Evolutionary conservation across 1,284 basidiomycete genomes (phyloP).

Genomic region (Boletus sp.): DNA sequence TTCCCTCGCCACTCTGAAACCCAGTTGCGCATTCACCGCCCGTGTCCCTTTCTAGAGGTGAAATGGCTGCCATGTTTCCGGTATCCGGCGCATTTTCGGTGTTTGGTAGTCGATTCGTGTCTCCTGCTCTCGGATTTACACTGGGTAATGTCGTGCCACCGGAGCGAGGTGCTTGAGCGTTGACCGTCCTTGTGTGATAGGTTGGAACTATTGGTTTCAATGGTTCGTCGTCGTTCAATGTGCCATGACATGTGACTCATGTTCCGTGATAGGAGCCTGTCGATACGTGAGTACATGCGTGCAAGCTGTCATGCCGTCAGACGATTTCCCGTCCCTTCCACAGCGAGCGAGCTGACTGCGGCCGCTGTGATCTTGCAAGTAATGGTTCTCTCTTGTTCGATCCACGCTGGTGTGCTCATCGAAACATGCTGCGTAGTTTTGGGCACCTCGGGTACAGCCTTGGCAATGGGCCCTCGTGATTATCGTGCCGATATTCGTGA

Average conservation of each 20-base stretch:
- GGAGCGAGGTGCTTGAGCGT: neutral
- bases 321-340: neutral
- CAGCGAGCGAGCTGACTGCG: conserved; percentile 50
- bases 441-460: conserved; percentile 46
- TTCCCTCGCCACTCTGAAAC: neutral
- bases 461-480: conserved; percentile 60
- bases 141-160: conserved; percentile 40
- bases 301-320: neutral
- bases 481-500: conserved; percentile 48
- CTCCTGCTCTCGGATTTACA: conserved; percentile 57
- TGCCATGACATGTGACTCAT: conserved; percentile 1
- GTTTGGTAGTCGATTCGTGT: conserved; percentile 51
- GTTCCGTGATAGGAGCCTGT: conserved; percentile 38
- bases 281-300: conserved; percentile 41
- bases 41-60: conserved; percentile 37
- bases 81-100: conserved; percentile 57
- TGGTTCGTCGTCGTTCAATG: conserved; percentile 41
- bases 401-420: conserved; percentile 7
- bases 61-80: conserved; percentile 48
- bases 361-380: conserved; percentile 49
- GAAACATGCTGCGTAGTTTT: conserved; percentile 38
- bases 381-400: neutral
- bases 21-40: neutral
- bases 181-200: conserved; percentile 30
- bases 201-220: conserved; percentile 60